Percentiles rank a stretch among this genome's conserved stretches.
Conservation (phyloP, 495 filamentous ascomycete genomes). For the Talaromyces trachyspermus region DNA sequence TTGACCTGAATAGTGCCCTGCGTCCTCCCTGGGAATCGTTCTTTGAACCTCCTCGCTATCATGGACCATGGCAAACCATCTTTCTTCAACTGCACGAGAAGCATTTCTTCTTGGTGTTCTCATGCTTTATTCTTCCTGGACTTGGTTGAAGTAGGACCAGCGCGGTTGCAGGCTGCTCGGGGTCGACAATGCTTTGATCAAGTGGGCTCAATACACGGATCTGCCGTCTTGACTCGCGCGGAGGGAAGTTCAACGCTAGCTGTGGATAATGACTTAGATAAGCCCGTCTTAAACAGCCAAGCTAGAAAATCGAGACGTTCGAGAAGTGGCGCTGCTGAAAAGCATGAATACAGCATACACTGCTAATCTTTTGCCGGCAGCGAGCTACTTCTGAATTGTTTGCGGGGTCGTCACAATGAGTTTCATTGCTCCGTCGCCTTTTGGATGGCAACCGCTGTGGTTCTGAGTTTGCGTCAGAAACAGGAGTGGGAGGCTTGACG, state of each 20-base stretch:
- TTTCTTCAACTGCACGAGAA: slow-evolving; percentile 3
- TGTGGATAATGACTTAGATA: background rate
- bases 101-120: background rate
- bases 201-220: background rate
- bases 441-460: background rate
- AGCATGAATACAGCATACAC: background rate
- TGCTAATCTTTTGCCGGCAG: background rate
- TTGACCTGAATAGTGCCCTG: slow-evolving; percentile 3
- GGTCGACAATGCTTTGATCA: background rate
- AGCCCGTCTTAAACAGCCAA: background rate
- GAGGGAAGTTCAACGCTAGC: background rate
- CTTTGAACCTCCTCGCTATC: slow-evolving; percentile 1
- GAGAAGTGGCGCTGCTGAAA: background rate
- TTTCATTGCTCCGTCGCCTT: background rate
- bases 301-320: background rate
- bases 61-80: background rate
- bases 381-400: background rate
- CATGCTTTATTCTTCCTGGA: slow-evolving; percentile 2
- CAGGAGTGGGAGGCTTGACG: background rate
- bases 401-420: background rate
- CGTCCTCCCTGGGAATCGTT: slow-evolving; percentile 1
- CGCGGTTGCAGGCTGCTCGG: background rate
- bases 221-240: background rate
- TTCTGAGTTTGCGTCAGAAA: background rate
- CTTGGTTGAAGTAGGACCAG: background rate